Conservation (phyloP, 2,329 filamentous ascomycete species). For the Trichothecium roseum region DNA sequence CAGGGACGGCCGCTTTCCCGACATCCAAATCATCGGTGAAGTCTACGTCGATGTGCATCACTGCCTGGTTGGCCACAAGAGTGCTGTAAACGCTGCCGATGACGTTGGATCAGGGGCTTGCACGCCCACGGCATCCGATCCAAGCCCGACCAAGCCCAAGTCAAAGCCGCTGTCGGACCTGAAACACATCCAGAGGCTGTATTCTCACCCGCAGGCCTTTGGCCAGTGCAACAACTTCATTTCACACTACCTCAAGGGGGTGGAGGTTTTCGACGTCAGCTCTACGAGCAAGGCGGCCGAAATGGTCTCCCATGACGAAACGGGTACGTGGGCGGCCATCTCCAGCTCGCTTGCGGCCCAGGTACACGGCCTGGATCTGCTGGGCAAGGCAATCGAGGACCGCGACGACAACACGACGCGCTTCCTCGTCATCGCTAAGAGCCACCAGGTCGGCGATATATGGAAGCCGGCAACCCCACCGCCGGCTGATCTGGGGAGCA, state of each 20-base stretch:
- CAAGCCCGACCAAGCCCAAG: conserved; percentile 31
- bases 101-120: conserved; percentile 30
- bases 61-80: conserved; percentile 58
- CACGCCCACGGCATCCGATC: conserved; percentile 38
- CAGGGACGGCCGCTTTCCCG: conserved; percentile 48
- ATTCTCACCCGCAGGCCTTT: conserved; percentile 93
- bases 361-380: conserved; percentile 54
- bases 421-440: conserved; percentile 56
- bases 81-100: conserved; percentile 6
- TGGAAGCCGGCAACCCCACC: conserved; percentile 7
- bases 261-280: conserved; percentile 74
- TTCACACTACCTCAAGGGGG: conserved; percentile 53
- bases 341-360: conserved; percentile 64
- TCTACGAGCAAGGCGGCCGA: conserved; percentile 81
- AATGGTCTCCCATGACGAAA: conserved; percentile 51
- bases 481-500: conserved; percentile 25
- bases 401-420: conserved; percentile 66
- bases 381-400: conserved; percentile 65
- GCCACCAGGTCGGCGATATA: conserved; percentile 14
- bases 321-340: conserved; percentile 63
- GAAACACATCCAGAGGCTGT: conserved; percentile 60
- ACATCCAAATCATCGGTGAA: conserved; percentile 72
- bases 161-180: conserved; percentile 40
- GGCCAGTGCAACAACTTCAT: conserved; percentile 80
- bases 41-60: conserved; percentile 82